Evolutionary conservation across 1,284 basidiomycete genomes (phyloP), one percentile per base, ranked within the genome.

Genomic region (Cutaneotrichosporon sp.): DNA sequence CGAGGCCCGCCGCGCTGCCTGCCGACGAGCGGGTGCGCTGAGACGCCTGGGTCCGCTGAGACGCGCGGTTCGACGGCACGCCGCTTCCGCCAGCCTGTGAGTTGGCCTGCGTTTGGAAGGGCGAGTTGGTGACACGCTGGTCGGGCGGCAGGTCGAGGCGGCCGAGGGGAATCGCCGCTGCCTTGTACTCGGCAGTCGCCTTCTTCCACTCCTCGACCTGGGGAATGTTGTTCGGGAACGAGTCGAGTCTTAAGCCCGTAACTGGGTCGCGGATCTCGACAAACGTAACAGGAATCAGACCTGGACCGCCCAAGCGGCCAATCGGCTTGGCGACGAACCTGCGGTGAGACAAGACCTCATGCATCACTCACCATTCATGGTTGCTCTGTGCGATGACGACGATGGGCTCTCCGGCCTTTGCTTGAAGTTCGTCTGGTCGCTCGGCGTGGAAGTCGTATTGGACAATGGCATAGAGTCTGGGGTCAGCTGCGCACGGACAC

Each of bases 161-260:
- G 32, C 97, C 97, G 4, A 99, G 86, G 2, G 94, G 86, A 74
- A 99, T 99, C 75, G 92, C 93, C 75, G 90, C 94, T 70, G 93
- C 92, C 82, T 97, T 98, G 84, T 98, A 98, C 70, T 87, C 90
- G 63, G 94, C 87, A 82, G 97, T 92, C 60, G 91, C 90, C 75
- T 89, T 89, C 79, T 98, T 98, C 97, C 97, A 99, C 70, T 98
- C 95, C 76, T 98, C 96, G 14, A 99, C 94, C 70, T 88, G 89
- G 26, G 97, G 97, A 14, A 99, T 85, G 65, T 90, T 88, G 26
- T 86, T 84, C 31, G 88, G 86, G 7, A 96, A 85, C 67, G 93
- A 89, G 26, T 85, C 82, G 67, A 84, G 74, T 26, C 91, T 83
- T 65, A 86, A 83, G 53, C 90, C 93, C 4, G 95, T 92, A 8